Evolutionary conservation across 352 stramenopile genomes (phyloP), one percentile per base, ranked within the genome.

Genomic region (Phytophthora melonis): DNA sequence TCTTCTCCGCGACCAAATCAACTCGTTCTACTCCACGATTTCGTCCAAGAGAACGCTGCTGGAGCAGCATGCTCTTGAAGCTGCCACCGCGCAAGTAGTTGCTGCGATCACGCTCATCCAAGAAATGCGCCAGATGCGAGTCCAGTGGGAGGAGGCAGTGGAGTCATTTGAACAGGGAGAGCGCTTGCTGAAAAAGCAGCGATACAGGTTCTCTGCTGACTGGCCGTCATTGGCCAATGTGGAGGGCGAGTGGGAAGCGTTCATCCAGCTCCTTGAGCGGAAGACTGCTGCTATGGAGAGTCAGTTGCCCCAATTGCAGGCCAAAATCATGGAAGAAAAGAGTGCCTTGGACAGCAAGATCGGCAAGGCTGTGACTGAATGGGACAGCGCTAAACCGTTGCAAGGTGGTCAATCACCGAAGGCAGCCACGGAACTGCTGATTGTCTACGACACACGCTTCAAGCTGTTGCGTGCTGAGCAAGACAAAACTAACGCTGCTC

Each of bases 191-290:
- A 98, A 98, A 77, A 93, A 97, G 27, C 98, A 99, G 77, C 88
- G 97, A 18, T 99, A 98, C 81, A 80, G 93, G 58, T 99, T 99
- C 60, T 84, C 88, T 21, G 60, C 87, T 6, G 97, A 99, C 66
- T 99, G 98, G 98, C 91, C 98, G 32, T 98, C 99, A 57, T 85
- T 97, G 2, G 97, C 95, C 32, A 95, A 99, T 68, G 88, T 99
- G 6, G 94, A 98, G 81, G 98, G 97, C 61, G 97, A 99, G 41
- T 99, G 98, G 86, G 94, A 98, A 73, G 95, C 98, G 57, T 97
- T 99, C 64, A 75, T 92, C 16, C 91, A 98, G 63, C 73, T 98
- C 18, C 80, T 98, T 2, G 87, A 97, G 43, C 81, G 93, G 27
- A 97, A 98, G 68, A 97, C 82, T 43, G 77, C 84, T 57, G 90